phyloP scores from a whole-genome alignment of 805 yeast genomes.

The Cyberlindnera nakhonratchasimensis region DNA sequence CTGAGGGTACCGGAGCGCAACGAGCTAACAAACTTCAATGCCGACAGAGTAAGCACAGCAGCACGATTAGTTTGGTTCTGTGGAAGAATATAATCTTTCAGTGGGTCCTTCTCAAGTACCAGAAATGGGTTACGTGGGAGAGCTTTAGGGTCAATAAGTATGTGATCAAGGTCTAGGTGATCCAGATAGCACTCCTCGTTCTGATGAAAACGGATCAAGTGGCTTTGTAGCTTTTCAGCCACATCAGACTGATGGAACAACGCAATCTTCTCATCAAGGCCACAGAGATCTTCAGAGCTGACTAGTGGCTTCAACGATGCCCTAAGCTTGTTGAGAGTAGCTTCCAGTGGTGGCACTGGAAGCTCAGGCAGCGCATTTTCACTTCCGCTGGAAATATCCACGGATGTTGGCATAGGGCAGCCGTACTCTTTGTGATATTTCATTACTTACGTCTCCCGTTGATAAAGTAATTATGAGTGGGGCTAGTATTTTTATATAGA shows the following conservation, averaged over 20 bases:
- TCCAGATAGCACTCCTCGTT: conserved; percentile 52
- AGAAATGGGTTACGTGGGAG: conserved; percentile 77
- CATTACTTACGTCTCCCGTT: background rate
- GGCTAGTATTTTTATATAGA: too few species aligned
- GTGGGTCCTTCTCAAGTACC: conserved; percentile 71
- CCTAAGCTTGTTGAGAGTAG: conserved; percentile 51
- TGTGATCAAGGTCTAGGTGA: conserved; percentile 39
- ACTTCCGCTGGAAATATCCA: background rate
- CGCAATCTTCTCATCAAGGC: conserved; percentile 41
- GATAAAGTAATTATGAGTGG: too few species aligned
- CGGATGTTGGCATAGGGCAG: background rate
- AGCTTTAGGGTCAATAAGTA: conserved; percentile 37
- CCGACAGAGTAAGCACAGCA: conserved; percentile 60
- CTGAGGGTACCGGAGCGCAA: conserved; percentile 50
- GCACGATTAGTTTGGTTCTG: conserved; percentile 69
- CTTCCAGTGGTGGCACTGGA: conserved; percentile 56
- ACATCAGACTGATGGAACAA: conserved; percentile 42
- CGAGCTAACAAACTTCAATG: conserved; percentile 62
- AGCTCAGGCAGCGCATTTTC: conserved; percentile 44
- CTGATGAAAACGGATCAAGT: conserved; percentile 44
- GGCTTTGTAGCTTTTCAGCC: conserved; percentile 48
- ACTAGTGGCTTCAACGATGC: conserved; percentile 59
- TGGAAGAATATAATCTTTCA: conserved; percentile 46
- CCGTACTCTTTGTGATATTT: background rate
- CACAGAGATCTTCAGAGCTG: conserved; percentile 40